Conservation (phyloP, 805 yeast species). For the Grigorovia humatica region DNA sequence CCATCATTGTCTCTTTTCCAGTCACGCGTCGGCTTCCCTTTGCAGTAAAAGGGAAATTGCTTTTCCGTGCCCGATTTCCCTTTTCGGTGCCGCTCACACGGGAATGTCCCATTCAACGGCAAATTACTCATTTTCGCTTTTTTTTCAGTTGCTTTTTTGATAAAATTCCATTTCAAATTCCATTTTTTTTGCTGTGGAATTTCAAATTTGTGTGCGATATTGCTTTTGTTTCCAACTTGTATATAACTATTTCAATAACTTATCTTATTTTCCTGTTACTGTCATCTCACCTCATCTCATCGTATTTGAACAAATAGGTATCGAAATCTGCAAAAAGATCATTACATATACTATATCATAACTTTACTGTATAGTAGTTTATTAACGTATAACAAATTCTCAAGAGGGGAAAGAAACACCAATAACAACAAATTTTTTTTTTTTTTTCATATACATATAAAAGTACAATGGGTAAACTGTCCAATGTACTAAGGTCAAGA, state of each 20-base stretch:
- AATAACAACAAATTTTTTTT: not conserved
- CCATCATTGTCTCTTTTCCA: too few relatives aligned
- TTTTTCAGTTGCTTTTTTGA: not conserved
- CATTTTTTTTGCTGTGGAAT: not conserved
- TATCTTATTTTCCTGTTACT: not conserved
- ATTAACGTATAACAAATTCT: too few relatives aligned
- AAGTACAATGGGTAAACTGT: conserved; percentile 5
- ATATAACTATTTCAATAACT: not conserved
- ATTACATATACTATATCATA: not conserved
- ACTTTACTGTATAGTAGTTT: not conserved
- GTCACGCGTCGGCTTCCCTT: too few relatives aligned
- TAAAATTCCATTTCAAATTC: not conserved
- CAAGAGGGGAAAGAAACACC: not conserved
- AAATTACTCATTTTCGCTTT: not conserved
- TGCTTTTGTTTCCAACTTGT: not conserved
- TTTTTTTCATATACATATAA: not conserved
- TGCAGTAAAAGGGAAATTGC: too few relatives aligned
- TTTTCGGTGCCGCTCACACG: too few relatives aligned
- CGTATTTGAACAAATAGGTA: not conserved
- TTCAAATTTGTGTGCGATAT: not conserved
- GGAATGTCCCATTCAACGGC: not conserved
- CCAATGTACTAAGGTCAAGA: conserved; percentile 6
- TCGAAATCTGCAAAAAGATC: not conserved
- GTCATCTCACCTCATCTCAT: not conserved
- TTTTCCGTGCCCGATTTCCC: too few relatives aligned